phyloP scores from a whole-genome alignment of 495 filamentous ascomycete species.

The Pyrenopolyporus hunteri region DNA sequence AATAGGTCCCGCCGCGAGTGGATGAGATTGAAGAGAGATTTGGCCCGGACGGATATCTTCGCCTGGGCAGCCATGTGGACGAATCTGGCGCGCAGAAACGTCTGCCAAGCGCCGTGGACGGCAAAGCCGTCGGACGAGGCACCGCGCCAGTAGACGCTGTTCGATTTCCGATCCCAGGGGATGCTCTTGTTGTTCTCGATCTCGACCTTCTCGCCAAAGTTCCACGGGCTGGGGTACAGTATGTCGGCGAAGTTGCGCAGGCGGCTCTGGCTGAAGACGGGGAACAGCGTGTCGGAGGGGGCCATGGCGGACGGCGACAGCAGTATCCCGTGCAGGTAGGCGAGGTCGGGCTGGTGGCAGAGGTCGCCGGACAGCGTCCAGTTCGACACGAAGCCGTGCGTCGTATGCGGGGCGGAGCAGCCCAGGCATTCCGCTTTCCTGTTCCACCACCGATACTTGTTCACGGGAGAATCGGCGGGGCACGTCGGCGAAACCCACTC shows the following conservation, averaged over 20 bases:
- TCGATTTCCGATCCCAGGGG: slow-evolving; percentile 58
- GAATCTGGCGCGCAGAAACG: slow-evolving; percentile 64
- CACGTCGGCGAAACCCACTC: slow-evolving; percentile 60
- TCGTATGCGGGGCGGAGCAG: slow-evolving; percentile 69
- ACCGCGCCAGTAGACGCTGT: slow-evolving; percentile 70
- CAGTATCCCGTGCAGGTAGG: slow-evolving; percentile 72
- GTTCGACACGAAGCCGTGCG: slow-evolving; percentile 67
- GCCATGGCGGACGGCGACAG: slow-evolving; percentile 66
- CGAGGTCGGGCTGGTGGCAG: slow-evolving; percentile 81
- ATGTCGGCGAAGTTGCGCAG: slow-evolving; percentile 68
- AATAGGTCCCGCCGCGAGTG: slow-evolving; percentile 1
- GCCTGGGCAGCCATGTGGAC: slow-evolving; percentile 63
- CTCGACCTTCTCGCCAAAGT: slow-evolving; percentile 65
- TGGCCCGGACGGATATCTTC: slow-evolving; percentile 9
- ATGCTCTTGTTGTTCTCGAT: slow-evolving; percentile 61
- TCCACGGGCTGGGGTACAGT: slow-evolving; percentile 67
- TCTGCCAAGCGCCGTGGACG: slow-evolving; percentile 45
- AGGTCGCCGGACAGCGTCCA: slow-evolving; percentile 68
- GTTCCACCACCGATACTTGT: slow-evolving; percentile 57
- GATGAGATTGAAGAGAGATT: slow-evolving; percentile 25
- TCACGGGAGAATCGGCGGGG: slow-evolving; percentile 60
- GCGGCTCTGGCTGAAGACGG: slow-evolving; percentile 77
- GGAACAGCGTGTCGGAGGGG: slow-evolving; percentile 66
- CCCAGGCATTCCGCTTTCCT: slow-evolving; percentile 61
- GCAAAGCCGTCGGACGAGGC: slow-evolving; percentile 47